A percentile compares a stretch with the other conserved stretches of the same genome.
These are phyloP conservation scores for Cubamyces sp. DNA, from an alignment of 768 basidiomycete species.

Conservation along the genomic window DNA sequence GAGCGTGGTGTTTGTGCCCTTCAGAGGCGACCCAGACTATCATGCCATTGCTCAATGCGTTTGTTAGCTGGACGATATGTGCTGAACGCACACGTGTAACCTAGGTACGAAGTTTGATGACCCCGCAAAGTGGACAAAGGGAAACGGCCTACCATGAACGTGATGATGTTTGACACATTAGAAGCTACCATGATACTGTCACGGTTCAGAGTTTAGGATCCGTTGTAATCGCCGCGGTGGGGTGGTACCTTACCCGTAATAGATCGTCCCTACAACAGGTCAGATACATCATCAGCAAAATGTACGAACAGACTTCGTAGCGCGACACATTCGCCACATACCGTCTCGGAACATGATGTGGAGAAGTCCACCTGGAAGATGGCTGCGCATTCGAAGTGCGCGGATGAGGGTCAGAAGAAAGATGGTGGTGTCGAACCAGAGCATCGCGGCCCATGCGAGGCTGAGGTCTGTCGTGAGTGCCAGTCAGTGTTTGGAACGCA, in stretches of 20 bases:
- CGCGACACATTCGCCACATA: background rate
- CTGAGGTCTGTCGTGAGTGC: conserved; percentile 20
- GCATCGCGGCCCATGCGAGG: conserved; percentile 22
- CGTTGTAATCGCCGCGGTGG: background rate
- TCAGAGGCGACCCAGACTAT: conserved; percentile 13
- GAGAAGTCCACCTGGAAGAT: conserved; percentile 14
- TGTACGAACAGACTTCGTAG: background rate
- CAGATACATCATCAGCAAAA: background rate
- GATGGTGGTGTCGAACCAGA: conserved; percentile 25
- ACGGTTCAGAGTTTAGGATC: background rate
- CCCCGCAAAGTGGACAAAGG: background rate
- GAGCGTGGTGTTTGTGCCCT: conserved; percentile 23
- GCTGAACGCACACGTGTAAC: conserved; percentile 1
- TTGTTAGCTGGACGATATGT: no score
- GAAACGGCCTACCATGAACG: conserved; percentile 18
- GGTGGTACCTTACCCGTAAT: conserved; percentile 12
- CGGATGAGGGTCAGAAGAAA: conserved; percentile 19
- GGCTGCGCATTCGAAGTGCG: conserved; percentile 13
- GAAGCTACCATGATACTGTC: conserved; percentile 18
- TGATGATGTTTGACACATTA: conserved; percentile 23
- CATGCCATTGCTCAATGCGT: background rate
- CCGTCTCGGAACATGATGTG: conserved; percentile 25
- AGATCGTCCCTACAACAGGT: conserved; percentile 16
- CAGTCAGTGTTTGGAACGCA: background rate
- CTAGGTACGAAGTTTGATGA: background rate